Evolutionary conservation across 176 grass and related monocot genomes (phyloP).

Genomic region (Chloris gayana): DNA sequence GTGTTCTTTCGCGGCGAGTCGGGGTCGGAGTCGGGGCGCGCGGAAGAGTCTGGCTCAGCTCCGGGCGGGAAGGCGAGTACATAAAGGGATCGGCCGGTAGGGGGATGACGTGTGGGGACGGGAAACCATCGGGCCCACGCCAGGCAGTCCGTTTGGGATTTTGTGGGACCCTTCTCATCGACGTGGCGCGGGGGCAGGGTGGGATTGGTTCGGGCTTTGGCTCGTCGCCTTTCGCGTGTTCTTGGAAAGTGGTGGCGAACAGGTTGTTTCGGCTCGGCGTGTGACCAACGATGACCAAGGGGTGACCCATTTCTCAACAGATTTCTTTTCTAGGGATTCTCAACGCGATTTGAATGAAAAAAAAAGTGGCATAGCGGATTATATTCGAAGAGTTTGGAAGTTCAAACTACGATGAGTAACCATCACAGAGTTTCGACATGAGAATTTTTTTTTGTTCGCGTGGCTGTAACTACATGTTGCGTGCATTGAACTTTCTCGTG

Average conservation of each 20-base stretch:
- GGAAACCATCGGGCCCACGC: neutral
- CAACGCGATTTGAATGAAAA: neutral
- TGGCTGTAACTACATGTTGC: too few species aligned
- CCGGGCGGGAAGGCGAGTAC: conserved; percentile 17
- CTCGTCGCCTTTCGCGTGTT: conserved; percentile 14
- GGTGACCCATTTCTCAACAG: neutral
- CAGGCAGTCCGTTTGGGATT: conserved; percentile 1
- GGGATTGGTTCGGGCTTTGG: neutral
- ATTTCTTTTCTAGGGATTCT: neutral
- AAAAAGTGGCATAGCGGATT: too few species aligned
- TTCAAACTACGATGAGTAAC: too few species aligned
- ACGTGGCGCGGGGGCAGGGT: conserved; percentile 5
- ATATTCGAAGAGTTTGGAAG: too few species aligned
- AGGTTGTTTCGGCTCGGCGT: neutral
- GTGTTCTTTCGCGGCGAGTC: neutral
- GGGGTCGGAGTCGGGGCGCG: neutral
- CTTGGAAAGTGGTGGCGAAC: neutral
- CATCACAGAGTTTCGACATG: too few species aligned
- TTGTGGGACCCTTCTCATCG: neutral
- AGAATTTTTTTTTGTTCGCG: too few species aligned
- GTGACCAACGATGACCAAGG: neutral
- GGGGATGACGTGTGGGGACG: conserved; percentile 48
- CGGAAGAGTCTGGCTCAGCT: conserved; percentile 19
- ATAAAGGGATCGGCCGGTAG: conserved; percentile 16
- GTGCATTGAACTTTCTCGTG: too few species aligned